Conservation (phyloP, 768 basidiomycete genomes). For the Tulasnella sp. region DNA sequence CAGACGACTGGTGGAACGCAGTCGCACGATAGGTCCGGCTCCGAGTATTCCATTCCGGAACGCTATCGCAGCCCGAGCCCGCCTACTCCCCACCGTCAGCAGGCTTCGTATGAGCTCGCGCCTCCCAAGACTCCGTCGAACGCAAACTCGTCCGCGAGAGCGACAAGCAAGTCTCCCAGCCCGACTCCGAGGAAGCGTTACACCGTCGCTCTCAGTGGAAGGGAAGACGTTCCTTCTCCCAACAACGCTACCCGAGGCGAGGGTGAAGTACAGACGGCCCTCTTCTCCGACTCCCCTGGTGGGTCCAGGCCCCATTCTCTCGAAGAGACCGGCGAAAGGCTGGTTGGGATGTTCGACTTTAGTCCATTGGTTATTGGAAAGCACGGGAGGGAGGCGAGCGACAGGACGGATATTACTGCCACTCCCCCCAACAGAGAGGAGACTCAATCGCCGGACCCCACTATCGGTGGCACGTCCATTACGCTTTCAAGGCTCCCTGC, state of each 20-base stretch:
- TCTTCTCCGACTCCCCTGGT: conserved; percentile 35
- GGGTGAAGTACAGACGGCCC: conserved; percentile 36
- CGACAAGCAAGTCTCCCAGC: conserved; percentile 63
- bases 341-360: conserved; percentile 10
- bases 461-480: conserved; percentile 39
- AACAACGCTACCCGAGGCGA: conserved; percentile 36
- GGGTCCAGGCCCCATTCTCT: conserved; percentile 26
- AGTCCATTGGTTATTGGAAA: conserved; percentile 9
- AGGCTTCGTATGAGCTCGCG: conserved; percentile 1
- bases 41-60: conserved; percentile 26
- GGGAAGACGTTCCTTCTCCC: conserved; percentile 45
- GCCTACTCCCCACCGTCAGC: conserved; percentile 10
- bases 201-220: conserved; percentile 80
- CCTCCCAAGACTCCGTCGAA: conserved; percentile 30
- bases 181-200: conserved; percentile 76
- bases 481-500: conserved; percentile 37
- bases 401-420: conserved; percentile 21
- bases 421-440: conserved; percentile 31
- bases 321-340: conserved; percentile 20
- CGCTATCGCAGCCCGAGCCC: conserved; percentile 27
- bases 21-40: conserved; percentile 42
- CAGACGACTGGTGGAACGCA: neutral
- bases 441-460: conserved; percentile 35
- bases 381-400: conserved; percentile 19
- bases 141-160: conserved; percentile 25